Evolutionary conservation across 768 basidiomycete genomes (phyloP).

Genomic region (Tricholoma furcatifolium): DNA sequence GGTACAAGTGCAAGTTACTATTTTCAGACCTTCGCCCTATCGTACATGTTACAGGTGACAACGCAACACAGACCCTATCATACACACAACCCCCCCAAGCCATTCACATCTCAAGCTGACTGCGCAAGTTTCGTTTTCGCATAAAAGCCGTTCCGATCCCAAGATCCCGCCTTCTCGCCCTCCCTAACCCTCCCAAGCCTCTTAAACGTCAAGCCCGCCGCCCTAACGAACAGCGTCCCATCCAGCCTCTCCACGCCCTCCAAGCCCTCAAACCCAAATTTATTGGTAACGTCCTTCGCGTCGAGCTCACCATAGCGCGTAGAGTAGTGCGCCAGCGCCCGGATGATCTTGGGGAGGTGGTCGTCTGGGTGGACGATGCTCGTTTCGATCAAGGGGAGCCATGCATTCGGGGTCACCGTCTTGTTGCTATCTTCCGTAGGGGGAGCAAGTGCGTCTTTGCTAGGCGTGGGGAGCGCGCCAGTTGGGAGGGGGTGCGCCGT

Average conservation of each 20-base stretch:
- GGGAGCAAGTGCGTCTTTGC: slow-evolving; percentile 14
- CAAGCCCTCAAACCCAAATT: slow-evolving; percentile 23
- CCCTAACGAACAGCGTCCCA: slow-evolving; percentile 55
- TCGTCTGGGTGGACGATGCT: slow-evolving; percentile 61
- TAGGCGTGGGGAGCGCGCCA: slow-evolving; percentile 24
- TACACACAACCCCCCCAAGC: too few relatives aligned
- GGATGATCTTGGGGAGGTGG: slow-evolving; percentile 36
- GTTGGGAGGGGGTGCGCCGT: slow-evolving; percentile 16
- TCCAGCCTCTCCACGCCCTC: slow-evolving; percentile 49
- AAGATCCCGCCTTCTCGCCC: slow-evolving; percentile 17
- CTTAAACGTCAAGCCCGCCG: slow-evolving; percentile 41
- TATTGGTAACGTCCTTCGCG: too few relatives aligned
- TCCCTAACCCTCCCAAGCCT: slow-evolving; percentile 28
- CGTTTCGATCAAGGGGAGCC: slow-evolving; percentile 56
- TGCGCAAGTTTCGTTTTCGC: too few relatives aligned
- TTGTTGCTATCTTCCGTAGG: slow-evolving; percentile 29
- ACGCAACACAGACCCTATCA: too few relatives aligned
- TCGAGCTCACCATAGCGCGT: slow-evolving; percentile 20
- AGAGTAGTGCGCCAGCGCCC: slow-evolving; percentile 28
- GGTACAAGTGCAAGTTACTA: too few relatives aligned
- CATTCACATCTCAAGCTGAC: too few relatives aligned
- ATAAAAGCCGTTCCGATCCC: slow-evolving; percentile 21
- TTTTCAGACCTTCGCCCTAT: too few relatives aligned
- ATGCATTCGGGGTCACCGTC: slow-evolving; percentile 48
- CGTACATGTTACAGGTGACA: too few relatives aligned